A percentile compares a stretch with the other conserved stretches of the same genome.
Conservation (phyloP, 2,329 filamentous ascomycete species). For the Ophiognomonia clavigignenti-juglandacearum region DNA sequence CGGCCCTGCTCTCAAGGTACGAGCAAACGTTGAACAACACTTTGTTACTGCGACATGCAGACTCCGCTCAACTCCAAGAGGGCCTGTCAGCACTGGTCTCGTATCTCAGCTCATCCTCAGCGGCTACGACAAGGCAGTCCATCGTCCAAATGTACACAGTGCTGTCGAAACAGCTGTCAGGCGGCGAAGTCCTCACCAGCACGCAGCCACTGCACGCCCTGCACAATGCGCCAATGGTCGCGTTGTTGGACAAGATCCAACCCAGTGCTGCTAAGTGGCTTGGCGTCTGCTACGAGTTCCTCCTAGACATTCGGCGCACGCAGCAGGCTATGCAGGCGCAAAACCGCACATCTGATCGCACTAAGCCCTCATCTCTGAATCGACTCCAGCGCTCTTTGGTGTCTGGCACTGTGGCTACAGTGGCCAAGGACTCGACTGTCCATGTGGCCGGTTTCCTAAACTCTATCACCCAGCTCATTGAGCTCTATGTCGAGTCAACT, state of each 20-base stretch:
- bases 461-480: slow-evolving; percentile 35
- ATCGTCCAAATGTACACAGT: slow-evolving; percentile 26
- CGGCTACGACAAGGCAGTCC: slow-evolving; percentile 26
- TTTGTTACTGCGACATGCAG: slow-evolving; percentile 4
- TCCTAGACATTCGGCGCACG: slow-evolving; percentile 38
- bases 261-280: slow-evolving; percentile 42
- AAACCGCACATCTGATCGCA: slow-evolving; percentile 35
- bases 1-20: slow-evolving; percentile 18
- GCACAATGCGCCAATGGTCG: slow-evolving; percentile 50
- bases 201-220: slow-evolving; percentile 53
- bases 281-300: slow-evolving; percentile 46
- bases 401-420: slow-evolving; percentile 47
- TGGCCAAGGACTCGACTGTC: slow-evolving; percentile 58
- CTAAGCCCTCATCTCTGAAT: slow-evolving; percentile 50
- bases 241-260: slow-evolving; percentile 34
- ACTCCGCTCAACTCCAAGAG: slow-evolving; percentile 1
- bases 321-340: slow-evolving; percentile 37
- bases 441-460: slow-evolving; percentile 47
- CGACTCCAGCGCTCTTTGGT: slow-evolving; percentile 57
- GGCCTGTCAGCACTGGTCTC: slow-evolving; percentile 17
- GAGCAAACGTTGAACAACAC: slow-evolving; percentile 6
- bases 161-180: slow-evolving; percentile 17
- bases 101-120: slow-evolving; percentile 26
- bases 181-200: slow-evolving; percentile 2
- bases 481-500: slow-evolving; percentile 34